Conservation (phyloP, 495 filamentous ascomycete genomes). For the Echria macrotheca region DNA sequence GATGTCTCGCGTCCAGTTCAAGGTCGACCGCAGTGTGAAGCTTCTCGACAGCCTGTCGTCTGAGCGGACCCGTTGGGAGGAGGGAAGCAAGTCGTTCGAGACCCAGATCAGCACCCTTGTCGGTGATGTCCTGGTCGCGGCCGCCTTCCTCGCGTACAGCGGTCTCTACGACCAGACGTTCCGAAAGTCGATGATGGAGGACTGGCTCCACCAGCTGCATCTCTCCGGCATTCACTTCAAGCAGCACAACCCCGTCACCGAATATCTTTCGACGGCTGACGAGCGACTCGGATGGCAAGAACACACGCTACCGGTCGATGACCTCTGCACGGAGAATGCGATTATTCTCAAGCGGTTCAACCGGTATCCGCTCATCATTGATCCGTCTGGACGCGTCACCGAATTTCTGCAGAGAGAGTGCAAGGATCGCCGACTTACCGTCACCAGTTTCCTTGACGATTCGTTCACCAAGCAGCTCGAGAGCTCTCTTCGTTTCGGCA, state of each 20-base stretch:
- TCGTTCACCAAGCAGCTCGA: slow-evolving; percentile 97
- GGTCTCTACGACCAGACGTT: slow-evolving; percentile 98
- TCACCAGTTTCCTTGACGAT: slow-evolving; percentile 96
- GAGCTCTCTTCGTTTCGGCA: slow-evolving; percentile 93
- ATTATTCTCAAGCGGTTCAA: slow-evolving; percentile 97
- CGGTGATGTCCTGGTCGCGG: slow-evolving; percentile 89
- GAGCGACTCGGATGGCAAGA: slow-evolving; percentile 92
- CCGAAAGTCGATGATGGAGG: slow-evolving; percentile 93
- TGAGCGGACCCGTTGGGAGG: slow-evolving; percentile 89
- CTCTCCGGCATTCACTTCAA: slow-evolving; percentile 90
- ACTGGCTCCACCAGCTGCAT: slow-evolving; percentile 88
- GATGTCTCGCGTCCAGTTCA: slow-evolving; percentile 93
- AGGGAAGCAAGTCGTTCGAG: slow-evolving; percentile 94
- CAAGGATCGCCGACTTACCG: slow-evolving; percentile 87
- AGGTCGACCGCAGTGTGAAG: slow-evolving; percentile 92
- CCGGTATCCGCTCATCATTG: slow-evolving; percentile 95
- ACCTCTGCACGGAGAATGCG: slow-evolving; percentile 97
- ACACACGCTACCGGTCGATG: slow-evolving; percentile 93
- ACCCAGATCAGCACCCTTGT: slow-evolving; percentile 95
- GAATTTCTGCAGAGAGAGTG: slow-evolving; percentile 93
- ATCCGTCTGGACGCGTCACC: slow-evolving; percentile 87
- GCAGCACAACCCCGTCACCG: slow-evolving; percentile 86
- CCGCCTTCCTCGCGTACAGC: slow-evolving; percentile 95
- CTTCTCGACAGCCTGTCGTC: slow-evolving; percentile 92
- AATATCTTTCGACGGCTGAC: slow-evolving; percentile 95